Base-by-base conservation (phyloP, 2,329 filamentous ascomycete species). In the Ceratocystis harringtonii region DNA sequence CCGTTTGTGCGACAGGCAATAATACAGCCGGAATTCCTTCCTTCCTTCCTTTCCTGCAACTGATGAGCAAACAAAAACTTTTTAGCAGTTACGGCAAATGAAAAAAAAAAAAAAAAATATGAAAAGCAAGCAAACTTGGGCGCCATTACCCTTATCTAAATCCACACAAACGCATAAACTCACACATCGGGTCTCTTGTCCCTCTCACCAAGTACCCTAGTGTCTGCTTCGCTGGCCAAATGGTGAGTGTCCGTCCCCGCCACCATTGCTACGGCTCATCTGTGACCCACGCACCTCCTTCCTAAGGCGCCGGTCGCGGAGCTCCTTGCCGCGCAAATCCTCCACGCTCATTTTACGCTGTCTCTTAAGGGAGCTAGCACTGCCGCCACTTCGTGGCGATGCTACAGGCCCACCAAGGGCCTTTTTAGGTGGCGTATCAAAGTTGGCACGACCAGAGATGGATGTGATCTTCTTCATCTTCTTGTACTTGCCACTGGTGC, bases 261-360 rank as follows among this genome's bases (percentile, higher is more conserved):
- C 19, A 41, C 48, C 50, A 7, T 52, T 17, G 45, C 62, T 48
- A 10, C 66, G 63, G 60, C 52, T 67, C 63, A 65, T 58, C 60
- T 65, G 63, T 15, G 62, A 61, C 17, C 62, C 58, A n/a, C 62
- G 63, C 63, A 89, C 78, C 65, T 87, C 83, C 72, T 86, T 87
- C 73, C 84, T 84, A 70, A 82, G 80, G 57, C 84, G 77, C 71
- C 81, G 80, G 52, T 83, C 81, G 6, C 82, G 80, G 19, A 85
- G 73, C 69, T 83, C 77, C 68, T 79, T 77, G 5, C 75, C 63
- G 28, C 60, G 60, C 7, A 62, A 30, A 44, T 67, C 66, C 17
- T 65, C 44, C 7, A 32, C 43, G 17, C 41, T 30, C 62, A 36
- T 43, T 8, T 63, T 52, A 41, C 60, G 58, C 28, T 61, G 45